Evolutionary conservation across 1,139 yeast species (phyloP).

Genomic region (Candida labiduridarum): DNA sequence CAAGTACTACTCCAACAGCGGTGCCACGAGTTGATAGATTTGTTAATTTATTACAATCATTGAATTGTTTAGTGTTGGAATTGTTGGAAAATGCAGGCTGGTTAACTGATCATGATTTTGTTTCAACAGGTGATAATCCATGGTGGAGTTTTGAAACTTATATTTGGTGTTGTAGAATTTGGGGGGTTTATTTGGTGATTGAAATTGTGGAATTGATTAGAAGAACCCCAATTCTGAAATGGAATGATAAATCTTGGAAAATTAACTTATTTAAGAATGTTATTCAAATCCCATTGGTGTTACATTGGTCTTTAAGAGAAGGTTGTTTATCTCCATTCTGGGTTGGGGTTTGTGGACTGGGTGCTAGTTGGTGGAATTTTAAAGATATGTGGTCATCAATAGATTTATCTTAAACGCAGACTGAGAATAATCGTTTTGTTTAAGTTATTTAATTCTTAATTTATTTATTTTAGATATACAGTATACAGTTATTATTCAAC

Average conservation of each 20-base stretch:
- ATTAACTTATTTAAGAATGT: conserved; percentile 40
- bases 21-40: conserved; percentile 34
- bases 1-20: conserved; percentile 24
- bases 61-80: conserved; percentile 50
- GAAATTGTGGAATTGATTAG: conserved; percentile 50
- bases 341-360: conserved; percentile 52
- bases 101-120: conserved; percentile 58
- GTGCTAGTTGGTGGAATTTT: conserved; percentile 52
- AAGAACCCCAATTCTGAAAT: conserved; percentile 39
- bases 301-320: conserved; percentile 59
- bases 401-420: conserved; percentile 22
- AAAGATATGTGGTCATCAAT: conserved; percentile 42
- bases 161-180: conserved; percentile 55
- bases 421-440: background rate
- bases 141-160: conserved; percentile 50
- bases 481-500: background rate
- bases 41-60: conserved; percentile 42
- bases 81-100: conserved; percentile 60
- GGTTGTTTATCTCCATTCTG: conserved; percentile 57
- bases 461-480: conserved; percentile 3
- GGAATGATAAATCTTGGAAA: conserved; percentile 39
- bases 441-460: background rate
- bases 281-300: conserved; percentile 56
- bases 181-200: conserved; percentile 55
- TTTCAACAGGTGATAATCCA: conserved; percentile 44